A percentile compares a stretch with the other conserved stretches of the same genome.
phyloP scores from a whole-genome alignment of 106 monocot species.

The Iris macrosiphon region DNA sequence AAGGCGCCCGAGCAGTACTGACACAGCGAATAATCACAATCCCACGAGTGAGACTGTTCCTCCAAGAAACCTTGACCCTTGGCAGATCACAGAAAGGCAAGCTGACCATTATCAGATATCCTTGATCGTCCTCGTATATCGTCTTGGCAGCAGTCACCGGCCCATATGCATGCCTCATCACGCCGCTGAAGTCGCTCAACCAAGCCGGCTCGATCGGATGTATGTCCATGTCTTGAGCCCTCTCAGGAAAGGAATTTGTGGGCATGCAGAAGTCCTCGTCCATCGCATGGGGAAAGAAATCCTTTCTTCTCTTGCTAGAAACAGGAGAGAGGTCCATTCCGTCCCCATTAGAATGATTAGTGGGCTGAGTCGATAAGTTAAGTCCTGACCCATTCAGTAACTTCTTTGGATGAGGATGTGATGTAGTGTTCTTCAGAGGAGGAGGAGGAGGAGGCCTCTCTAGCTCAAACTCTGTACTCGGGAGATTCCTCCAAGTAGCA shows the following conservation, averaged over 20 bases:
- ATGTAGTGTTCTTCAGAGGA: constrained; percentile 9
- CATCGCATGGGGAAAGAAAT: constrained; percentile 13
- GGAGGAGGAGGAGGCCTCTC: constrained; percentile 32
- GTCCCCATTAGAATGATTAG: constrained; percentile 15
- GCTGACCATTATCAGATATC: constrained; percentile 43
- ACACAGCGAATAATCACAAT: constrained; percentile 31
- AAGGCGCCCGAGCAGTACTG: constrained; percentile 23
- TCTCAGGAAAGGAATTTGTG: constrained; percentile 8
- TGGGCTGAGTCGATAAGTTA: constrained; percentile 22
- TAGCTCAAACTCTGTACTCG: constrained; percentile 29
- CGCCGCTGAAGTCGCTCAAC: constrained; percentile 36
- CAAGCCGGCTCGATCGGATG: constrained; percentile 25
- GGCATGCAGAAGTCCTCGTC: constrained; percentile 24
- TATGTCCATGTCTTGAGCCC: constrained; percentile 21
- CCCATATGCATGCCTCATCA: constrained; percentile 28
- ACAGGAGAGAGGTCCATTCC: constrained; percentile 13
- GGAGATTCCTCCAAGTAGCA: constrained; percentile 43
- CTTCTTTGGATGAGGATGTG: constrained; percentile 16
- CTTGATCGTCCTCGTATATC: constrained; percentile 37
- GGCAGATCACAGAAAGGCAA: constrained; percentile 35
- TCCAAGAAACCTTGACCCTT: constrained; percentile 43
- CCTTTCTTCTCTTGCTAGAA: constrained; percentile 25
- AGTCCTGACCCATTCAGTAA: constrained; percentile 32
- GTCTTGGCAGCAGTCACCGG: constrained; percentile 43
- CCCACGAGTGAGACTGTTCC: constrained; percentile 33